Percentiles rank a stretch among this genome's conserved stretches.
These are phyloP conservation scores for Phytophthora fragariaefolia DNA, from an alignment of 352 stramenopile genomes.

Conservation along the genomic window DNA sequence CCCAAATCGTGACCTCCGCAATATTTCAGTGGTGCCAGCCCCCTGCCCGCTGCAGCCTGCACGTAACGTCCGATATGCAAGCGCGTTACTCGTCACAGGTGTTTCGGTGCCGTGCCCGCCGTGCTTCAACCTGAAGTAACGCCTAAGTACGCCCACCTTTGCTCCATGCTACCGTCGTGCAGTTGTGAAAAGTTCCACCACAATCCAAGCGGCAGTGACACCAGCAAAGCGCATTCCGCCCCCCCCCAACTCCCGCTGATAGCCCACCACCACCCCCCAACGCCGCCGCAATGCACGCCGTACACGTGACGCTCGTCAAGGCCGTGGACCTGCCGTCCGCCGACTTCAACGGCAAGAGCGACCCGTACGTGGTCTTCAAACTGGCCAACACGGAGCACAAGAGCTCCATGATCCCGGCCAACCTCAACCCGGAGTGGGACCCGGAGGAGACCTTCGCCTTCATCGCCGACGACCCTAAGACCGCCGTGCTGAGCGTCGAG, in stretches of 20 bases:
- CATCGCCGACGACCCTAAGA: conserved; percentile 60
- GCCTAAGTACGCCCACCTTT: not conserved
- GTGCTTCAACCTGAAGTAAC: no score
- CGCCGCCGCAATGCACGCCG: conserved; percentile 48
- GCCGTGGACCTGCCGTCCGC: conserved; percentile 69
- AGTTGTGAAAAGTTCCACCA: conserved; percentile 34
- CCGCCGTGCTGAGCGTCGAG: conserved; percentile 64
- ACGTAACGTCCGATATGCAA: no score
- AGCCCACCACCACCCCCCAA: not conserved
- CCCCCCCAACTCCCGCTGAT: not conserved
- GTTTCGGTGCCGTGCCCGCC: no score
- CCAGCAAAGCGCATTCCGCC: not conserved
- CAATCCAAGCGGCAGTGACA: not conserved
- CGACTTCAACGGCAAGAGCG: conserved; percentile 87
- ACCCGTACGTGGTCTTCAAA: conserved; percentile 85
- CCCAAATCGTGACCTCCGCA: no score
- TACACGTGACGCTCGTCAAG: conserved; percentile 78
- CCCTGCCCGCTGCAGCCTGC: no score
- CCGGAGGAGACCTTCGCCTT: conserved; percentile 74
- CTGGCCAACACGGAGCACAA: conserved; percentile 69
- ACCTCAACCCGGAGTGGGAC: conserved; percentile 75
- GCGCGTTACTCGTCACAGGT: no score
- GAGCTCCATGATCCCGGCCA: conserved; percentile 63
- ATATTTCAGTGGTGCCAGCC: no score
- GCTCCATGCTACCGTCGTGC: conserved; percentile 15